Base-by-base conservation (phyloP, 2,329 filamentous ascomycete genomes). In the Epichloe coenophiala region DNA sequence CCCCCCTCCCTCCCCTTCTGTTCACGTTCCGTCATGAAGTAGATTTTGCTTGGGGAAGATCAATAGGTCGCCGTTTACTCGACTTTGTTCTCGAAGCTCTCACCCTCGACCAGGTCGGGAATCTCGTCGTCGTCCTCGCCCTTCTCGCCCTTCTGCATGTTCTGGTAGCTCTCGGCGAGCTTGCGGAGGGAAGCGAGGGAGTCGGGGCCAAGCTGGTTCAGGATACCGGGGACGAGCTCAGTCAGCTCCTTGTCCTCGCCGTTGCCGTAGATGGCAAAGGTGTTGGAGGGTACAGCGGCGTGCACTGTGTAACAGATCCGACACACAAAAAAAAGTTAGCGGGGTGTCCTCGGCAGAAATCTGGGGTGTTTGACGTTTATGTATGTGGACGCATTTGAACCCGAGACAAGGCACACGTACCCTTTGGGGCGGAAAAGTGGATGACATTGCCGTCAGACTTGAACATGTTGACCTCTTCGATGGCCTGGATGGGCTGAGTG, bases 391-490 rank as follows among this genome's bases (percentile, higher is more conserved):
- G 5, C 11, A 13, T 43, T 43, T 21, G n/a, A 2, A 27, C 15
- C 15, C 45, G 17, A 41, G 27, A 12, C 23, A 11, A 11, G 33
- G 33, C 33, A 76, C 81, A 76, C 81, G 67, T 75, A 97, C 93
- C 93, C 80, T 96, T 96, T 63, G 93, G 93, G 66, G 88, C 88
- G 64, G 88, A 86, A 71, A 98, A 98, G 82, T 98, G 93, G 68
- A 98, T 97, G 72, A 98, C 93, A 73, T 98, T 98, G 72, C 93
- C 93, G 70, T 98, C 93, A 69, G 87, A 86, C 86, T 98, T 98
- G 85, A 98, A 98, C 93, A 98, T 98, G 85, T 98, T 98, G 71
- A 98, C 93, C 80, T 98, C 93, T 83, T 98, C 93, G 65, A 98
- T 98, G 60, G 87, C 88, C 78, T 95, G 90, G 74, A 98, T 97